These are phyloP conservation scores for Dalbergia oliveri DNA, from an alignment of 306 rosid species.

Conservation along the genomic window DNA sequence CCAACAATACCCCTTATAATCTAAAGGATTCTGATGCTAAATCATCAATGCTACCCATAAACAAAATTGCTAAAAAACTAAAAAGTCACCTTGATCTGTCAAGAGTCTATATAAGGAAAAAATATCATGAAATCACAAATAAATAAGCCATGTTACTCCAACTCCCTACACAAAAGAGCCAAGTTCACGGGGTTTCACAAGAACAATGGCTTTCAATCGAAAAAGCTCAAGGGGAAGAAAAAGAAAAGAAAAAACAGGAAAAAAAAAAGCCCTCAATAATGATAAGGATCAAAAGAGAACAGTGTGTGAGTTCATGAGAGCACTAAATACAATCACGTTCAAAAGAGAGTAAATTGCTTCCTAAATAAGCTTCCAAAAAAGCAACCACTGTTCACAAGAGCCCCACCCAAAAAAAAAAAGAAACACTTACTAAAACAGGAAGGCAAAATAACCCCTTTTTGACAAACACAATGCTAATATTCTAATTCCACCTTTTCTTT, in stretches of 20 bases:
- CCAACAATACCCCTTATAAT: conserved; percentile 46
- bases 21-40: conserved; percentile 43
- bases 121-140: conserved; percentile 18
- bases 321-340: conserved; percentile 76
- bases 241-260: neutral
- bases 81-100: conserved; percentile 52
- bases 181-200: conserved; percentile 54
- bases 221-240: conserved; percentile 13
- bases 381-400: conserved; percentile 55
- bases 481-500: conserved; percentile 42
- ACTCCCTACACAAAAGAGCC: conserved; percentile 42
- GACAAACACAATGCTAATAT: conserved; percentile 54
- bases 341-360: conserved; percentile 80
- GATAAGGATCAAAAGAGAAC: conserved; percentile 51
- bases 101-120: conserved; percentile 6
- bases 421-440: conserved; percentile 43
- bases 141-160: conserved; percentile 45
- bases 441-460: conserved; percentile 54
- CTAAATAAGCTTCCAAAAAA: conserved; percentile 77
- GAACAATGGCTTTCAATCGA: conserved; percentile 34
- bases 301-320: conserved; percentile 50
- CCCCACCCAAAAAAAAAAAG: conserved; percentile 39
- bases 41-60: conserved; percentile 69
- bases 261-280: conserved; percentile 17
- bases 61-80: neutral